Conservation (phyloP, 75 land plant species). For the Gnetum montanum region DNA sequence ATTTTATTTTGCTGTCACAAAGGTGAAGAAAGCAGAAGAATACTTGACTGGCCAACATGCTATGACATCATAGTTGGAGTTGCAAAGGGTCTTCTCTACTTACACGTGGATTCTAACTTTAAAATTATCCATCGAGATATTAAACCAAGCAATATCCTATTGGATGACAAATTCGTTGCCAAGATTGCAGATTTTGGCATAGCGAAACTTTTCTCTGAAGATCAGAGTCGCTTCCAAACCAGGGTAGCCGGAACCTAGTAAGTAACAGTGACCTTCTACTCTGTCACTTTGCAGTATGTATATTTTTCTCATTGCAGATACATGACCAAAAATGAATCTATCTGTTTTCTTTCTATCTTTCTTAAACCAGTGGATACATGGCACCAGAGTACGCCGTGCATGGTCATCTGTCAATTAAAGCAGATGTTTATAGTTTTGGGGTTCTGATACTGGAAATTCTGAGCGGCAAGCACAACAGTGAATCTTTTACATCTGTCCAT, state of each 20-base stretch:
- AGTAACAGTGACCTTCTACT: background rate
- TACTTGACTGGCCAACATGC: conserved; percentile 7
- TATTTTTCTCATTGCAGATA: background rate
- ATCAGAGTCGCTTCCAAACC: conserved; percentile 16
- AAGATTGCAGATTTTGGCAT: conserved; percentile 27
- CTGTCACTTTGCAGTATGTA: background rate
- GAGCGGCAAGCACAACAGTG: conserved; percentile 7
- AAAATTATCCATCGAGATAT: conserved; percentile 16
- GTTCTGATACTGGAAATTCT: conserved; percentile 11
- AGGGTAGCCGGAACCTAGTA: conserved; percentile 17
- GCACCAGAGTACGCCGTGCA: conserved; percentile 14
- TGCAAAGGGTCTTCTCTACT: conserved; percentile 2
- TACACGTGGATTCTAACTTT: conserved; percentile 4
- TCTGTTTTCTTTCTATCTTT: background rate
- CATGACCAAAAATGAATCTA: background rate
- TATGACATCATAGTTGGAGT: conserved; percentile 3
- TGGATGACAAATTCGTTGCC: conserved; percentile 13
- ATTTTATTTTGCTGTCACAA: background rate
- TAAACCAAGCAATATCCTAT: conserved; percentile 15
- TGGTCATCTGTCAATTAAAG: conserved; percentile 14
- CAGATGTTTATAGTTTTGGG: conserved; percentile 13
- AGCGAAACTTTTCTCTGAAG: conserved; percentile 18
- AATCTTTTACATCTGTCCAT: background rate
- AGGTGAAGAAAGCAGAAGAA: background rate
- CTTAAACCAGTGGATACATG: conserved; percentile 7